These are phyloP conservation scores for Pythium biforme DNA, from an alignment of 352 stramenopile genomes.

Conservation along the genomic window DNA sequence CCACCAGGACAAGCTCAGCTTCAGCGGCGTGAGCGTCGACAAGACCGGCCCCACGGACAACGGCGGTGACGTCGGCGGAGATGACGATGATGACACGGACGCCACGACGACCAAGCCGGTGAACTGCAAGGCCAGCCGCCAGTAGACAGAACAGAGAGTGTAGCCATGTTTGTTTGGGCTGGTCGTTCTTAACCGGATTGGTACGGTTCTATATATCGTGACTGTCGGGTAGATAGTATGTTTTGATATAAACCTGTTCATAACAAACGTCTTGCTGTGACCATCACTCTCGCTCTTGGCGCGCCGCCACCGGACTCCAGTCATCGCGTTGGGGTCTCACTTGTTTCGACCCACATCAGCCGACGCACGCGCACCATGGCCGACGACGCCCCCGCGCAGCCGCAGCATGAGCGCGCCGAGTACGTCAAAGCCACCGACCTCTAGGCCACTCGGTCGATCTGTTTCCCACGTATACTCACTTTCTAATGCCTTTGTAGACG, in stretches of 20 bases:
- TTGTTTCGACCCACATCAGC: neutral
- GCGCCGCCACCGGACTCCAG: neutral
- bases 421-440: neutral
- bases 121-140: constrained; percentile 1
- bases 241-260: neutral
- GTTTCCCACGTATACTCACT: neutral
- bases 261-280: neutral
- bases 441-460: neutral
- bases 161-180: constrained; percentile 3
- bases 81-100: neutral
- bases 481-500: constrained; percentile 35
- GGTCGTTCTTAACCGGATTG: too few species aligned
- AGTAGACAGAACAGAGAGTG: constrained; percentile 1
- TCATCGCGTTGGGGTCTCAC: constrained; percentile 6
- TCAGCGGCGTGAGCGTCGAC: constrained; percentile 11
- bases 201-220: too few species aligned
- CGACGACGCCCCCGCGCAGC: neutral
- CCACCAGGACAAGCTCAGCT: constrained; percentile 15
- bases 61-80: neutral
- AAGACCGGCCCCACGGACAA: neutral
- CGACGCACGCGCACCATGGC: constrained; percentile 1
- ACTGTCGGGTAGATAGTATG: too few species aligned
- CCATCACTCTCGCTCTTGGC: constrained; percentile 5
- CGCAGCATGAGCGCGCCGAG: constrained; percentile 7
- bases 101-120: neutral